Conservation (phyloP, 176 grass and related monocot species). For the sorghum (Sorghum bicolor) region Sorghum_bicolor_NCBIv3 NC_012872.2:11469001-11469500, state of each 20-base stretch:
- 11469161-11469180: not conserved
- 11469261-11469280: slow-evolving; percentile 65
- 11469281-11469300: slow-evolving; percentile 69
- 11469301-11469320: slow-evolving; percentile 55
- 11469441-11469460: slow-evolving; percentile 79
- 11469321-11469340: slow-evolving; percentile 12
- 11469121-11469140: not conserved
- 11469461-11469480: not conserved
- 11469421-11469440: slow-evolving; percentile 48
- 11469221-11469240: not conserved
- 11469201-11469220: not conserved
- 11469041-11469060: not conserved
- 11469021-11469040: not conserved
- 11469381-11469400: slow-evolving; percentile 13
- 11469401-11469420: slow-evolving; percentile 55
- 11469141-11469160: not conserved
- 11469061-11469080: not conserved
- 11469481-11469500: not conserved
- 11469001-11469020: not conserved
- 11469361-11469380: not conserved
- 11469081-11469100: not conserved
- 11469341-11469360: not conserved
- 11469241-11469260: slow-evolving; percentile 47
- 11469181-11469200: slow-evolving; percentile 13
- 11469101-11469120: not conserved